Percentiles rank a stretch among this genome's conserved stretches.
Evolutionary conservation across 208 protist genomes (phyloP).

Genomic region (Crithidia expoeki): DNA sequence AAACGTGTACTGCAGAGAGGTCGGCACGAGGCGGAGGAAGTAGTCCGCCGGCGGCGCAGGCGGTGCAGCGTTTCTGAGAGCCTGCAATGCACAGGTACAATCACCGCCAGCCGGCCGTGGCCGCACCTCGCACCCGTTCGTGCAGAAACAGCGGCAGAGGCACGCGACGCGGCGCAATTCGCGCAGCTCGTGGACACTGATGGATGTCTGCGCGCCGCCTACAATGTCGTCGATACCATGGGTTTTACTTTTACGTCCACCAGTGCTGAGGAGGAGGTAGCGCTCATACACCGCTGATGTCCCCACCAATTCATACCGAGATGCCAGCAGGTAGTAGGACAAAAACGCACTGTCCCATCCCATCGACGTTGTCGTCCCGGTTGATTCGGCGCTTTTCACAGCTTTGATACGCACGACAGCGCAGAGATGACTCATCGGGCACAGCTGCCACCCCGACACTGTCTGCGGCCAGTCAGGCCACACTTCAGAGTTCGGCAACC

Average conservation of each 20-base stretch:
- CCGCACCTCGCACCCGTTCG: conserved; percentile 11
- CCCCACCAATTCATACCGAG: conserved; percentile 50
- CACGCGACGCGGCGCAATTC: conserved; percentile 27
- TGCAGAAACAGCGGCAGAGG: conserved; percentile 35
- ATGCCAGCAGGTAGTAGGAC: conserved; percentile 27
- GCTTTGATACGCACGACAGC: conserved; percentile 14
- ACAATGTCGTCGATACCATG: neutral
- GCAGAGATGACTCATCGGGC: conserved; percentile 41
- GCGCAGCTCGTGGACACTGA: conserved; percentile 27
- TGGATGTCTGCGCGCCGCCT: conserved; percentile 1
- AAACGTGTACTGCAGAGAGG: conserved; percentile 46
- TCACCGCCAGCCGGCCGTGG: neutral
- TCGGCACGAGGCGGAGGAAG: conserved; percentile 32
- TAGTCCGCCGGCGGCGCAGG: conserved; percentile 29
- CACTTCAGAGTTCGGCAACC: conserved; percentile 16
- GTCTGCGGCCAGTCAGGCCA: conserved; percentile 41
- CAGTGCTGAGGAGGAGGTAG: conserved; percentile 31
- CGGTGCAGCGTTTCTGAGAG: neutral
- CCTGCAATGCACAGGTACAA: neutral
- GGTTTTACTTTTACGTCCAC: neutral
- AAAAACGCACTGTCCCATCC: neutral
- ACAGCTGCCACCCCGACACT: conserved; percentile 46
- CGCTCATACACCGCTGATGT: conserved; percentile 51
- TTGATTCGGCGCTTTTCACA: neutral
- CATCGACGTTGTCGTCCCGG: neutral